Conservation (phyloP, 108 stramenopile species). For the Poteriospumella lacustris region DNA sequence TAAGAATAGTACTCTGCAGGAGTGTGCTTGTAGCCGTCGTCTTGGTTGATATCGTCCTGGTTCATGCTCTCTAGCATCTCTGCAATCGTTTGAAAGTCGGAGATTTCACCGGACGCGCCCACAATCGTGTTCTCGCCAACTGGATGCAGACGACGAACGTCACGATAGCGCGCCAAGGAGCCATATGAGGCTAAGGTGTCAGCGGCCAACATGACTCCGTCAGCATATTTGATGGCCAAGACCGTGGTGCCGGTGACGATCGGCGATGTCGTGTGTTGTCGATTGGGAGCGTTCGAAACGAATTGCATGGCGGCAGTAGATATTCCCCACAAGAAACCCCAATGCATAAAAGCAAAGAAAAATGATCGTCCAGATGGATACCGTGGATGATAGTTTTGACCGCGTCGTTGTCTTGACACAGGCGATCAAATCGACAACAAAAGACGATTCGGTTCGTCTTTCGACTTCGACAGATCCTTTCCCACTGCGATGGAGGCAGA, state of each 20-base stretch:
- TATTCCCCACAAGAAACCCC: too few relatives aligned
- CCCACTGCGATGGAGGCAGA: too few relatives aligned
- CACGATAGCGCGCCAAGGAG: not conserved
- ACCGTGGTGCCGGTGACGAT: conserved; percentile 95
- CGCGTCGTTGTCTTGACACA: too few relatives aligned
- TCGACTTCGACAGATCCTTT: too few relatives aligned
- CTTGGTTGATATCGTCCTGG: conserved; percentile 49
- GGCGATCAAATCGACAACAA: too few relatives aligned
- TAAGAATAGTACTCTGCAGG: conserved; percentile 67
- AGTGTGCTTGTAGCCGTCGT: conserved; percentile 53
- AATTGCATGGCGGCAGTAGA: too few relatives aligned
- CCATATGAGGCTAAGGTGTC: conserved; percentile 71
- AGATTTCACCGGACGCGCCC: conserved; percentile 87
- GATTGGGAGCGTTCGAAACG: conserved; percentile 38
- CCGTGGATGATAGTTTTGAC: too few relatives aligned
- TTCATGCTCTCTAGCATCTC: conserved; percentile 68
- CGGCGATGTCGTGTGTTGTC: conserved; percentile 70
- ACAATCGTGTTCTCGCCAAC: conserved; percentile 71
- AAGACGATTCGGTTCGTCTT: too few relatives aligned
- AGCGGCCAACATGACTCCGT: conserved; percentile 90
- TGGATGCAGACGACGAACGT: not conserved
- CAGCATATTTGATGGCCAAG: conserved; percentile 71
- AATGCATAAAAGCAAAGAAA: too few relatives aligned
- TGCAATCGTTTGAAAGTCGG: conserved; percentile 81
- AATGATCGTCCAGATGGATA: too few relatives aligned